Percentiles rank a stretch among this genome's conserved stretches.
These are phyloP conservation scores for Alternaria ventricosa DNA, from an alignment of 2,329 filamentous ascomycete genomes.

Conservation along the genomic window DNA sequence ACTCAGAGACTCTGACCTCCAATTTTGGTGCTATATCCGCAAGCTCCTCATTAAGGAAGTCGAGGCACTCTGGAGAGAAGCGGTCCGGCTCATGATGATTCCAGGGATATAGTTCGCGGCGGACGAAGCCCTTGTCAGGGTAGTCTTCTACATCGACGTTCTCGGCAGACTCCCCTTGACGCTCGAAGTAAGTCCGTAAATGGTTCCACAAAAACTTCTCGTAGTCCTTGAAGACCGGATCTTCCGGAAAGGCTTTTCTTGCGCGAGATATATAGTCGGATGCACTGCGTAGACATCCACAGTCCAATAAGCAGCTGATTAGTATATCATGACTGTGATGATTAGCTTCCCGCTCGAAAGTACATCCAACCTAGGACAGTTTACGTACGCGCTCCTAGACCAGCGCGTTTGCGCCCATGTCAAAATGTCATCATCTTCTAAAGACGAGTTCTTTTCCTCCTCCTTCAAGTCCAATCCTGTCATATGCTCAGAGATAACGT, in stretches of 20 bases:
- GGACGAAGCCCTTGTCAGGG: conserved; percentile 73
- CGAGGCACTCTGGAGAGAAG: conserved; percentile 62
- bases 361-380: neutral
- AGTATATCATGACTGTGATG: conserved; percentile 39
- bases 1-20: conserved; percentile 74
- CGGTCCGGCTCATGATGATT: conserved; percentile 67
- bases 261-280: conserved; percentile 70
- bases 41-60: conserved; percentile 74
- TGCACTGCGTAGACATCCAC: conserved; percentile 73
- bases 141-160: conserved; percentile 62
- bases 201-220: conserved; percentile 57
- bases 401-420: conserved; percentile 31
- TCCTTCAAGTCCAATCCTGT: conserved; percentile 7
- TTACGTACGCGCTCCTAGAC: conserved; percentile 41
- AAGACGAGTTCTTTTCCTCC: neutral
- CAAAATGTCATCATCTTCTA: conserved; percentile 18
- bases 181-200: conserved; percentile 31
- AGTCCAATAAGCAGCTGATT: conserved; percentile 62
- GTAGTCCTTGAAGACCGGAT: conserved; percentile 63
- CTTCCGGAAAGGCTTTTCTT: conserved; percentile 60
- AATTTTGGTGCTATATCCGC: conserved; percentile 77
- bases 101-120: conserved; percentile 70
- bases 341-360: conserved; percentile 11
- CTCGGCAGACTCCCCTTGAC: conserved; percentile 34
- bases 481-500: conserved; percentile 23